Base-by-base conservation (phyloP, 1,284 basidiomycete species). In the Phenoliferia sp. region DNA sequence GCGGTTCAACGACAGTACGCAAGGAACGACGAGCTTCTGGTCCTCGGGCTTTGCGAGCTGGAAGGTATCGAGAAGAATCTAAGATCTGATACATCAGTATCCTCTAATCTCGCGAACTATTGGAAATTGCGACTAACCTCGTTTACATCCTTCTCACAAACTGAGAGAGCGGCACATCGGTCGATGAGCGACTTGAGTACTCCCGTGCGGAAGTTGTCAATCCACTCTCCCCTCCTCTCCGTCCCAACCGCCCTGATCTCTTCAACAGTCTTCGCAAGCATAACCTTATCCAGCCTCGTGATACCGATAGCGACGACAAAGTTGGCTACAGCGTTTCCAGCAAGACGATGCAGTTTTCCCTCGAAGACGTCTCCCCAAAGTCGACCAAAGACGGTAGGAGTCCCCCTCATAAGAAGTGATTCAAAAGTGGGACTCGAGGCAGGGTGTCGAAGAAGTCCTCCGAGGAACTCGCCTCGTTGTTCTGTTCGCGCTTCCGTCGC, bases 391-490 rank as follows among this genome's bases (percentile, higher is more conserved):
- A 87, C 83, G n/a, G 78, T 72, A 4, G 81, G 78, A 0, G 91
- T 87, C 7, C 87, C 84, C 57, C 85, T 82, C 3, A 80, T 79
- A 32, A 94, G 84, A 33, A 94, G 81, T 0, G 87, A 86, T 79
- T 96, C 93, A 16, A 93, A 82, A 1, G 94, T 83, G 76, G 94
- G 92, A 0, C 93, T 94, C 1, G 93, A 89, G 0, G 90, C 92
- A 3, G 88, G 85, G 74, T 94, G 90, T 48, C 90, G 85, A 17
- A 94, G 82, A 7, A 95, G 84, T 0, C 90, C 89, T 7, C 85
- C 83, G 58, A 94, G 80, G 76, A 88, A 93, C 73, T 92, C 89
- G 1, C 89, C 90, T 17, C 83, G 76, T 22, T 67, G 54, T 22
- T 72, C 68, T 3, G 32, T 64, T 28, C 55, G n/a, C 39, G 56